Evolutionary conservation across 441 rosid genomes (phyloP).

Genomic region (Croton setiger): DNA sequence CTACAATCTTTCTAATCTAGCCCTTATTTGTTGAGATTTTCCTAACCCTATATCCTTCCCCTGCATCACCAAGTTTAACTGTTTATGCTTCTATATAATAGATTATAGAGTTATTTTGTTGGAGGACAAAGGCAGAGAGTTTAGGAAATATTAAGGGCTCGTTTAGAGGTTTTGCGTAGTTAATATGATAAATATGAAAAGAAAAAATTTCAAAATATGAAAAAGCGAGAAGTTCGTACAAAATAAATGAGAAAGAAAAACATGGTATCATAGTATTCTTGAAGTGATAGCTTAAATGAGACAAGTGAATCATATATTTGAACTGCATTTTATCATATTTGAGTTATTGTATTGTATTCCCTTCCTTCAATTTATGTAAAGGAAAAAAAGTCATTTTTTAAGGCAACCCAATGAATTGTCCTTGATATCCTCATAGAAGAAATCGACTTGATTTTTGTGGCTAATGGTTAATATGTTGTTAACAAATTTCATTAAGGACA

Average conservation of each 20-base stretch:
- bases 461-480: too few relatives aligned
- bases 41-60: too few relatives aligned
- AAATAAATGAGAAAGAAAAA: not conserved
- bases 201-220: not conserved
- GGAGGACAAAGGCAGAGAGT: not conserved
- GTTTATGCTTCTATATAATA: not conserved
- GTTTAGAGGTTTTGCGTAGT: not conserved
- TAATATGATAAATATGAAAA: not conserved
- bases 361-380: too few relatives aligned
- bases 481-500: too few relatives aligned
- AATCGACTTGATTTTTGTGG: too few relatives aligned
- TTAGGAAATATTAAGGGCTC: slow-evolving; percentile 4
- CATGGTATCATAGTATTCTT: not conserved
- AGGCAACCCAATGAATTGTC: too few relatives aligned
- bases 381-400: too few relatives aligned
- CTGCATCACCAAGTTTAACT: too few relatives aligned
- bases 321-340: not conserved
- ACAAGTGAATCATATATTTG: not conserved
- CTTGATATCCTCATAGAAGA: too few relatives aligned
- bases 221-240: not conserved
- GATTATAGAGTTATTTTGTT: not conserved
- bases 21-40: too few relatives aligned
- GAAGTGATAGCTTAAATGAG: not conserved
- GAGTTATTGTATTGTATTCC: not conserved
- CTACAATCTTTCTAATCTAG: too few relatives aligned